Percentiles rank a stretch among this genome's conserved stretches.
phyloP scores from a whole-genome alignment of 192 early-diverging fungal species.

The Coemansia sp. region DNA sequence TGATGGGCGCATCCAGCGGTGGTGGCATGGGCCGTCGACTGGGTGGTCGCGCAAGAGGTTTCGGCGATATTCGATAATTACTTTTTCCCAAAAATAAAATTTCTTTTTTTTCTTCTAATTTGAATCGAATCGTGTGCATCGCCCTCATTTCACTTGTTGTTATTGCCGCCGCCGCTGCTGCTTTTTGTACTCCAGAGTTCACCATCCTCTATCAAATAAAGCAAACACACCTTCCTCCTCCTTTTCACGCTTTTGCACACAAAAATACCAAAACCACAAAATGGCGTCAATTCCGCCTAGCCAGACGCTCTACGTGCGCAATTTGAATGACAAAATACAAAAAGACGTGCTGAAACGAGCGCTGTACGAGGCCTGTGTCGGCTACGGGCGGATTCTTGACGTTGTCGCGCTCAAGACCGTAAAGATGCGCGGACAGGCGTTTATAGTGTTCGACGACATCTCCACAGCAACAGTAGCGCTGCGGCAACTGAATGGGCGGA shows the following conservation, averaged over 20 bases:
- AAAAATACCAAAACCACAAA: background rate
- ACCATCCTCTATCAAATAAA: no score
- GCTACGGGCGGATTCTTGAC: slow-evolving; percentile 85
- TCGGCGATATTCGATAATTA: slow-evolving; percentile 29
- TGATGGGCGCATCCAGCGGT: slow-evolving; percentile 19
- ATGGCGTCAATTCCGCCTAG: slow-evolving; percentile 61
- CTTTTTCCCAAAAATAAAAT: background rate
- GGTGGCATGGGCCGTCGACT: slow-evolving; percentile 9
- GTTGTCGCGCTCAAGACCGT: slow-evolving; percentile 81
- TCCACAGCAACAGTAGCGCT: slow-evolving; percentile 82
- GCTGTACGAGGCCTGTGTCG: slow-evolving; percentile 87
- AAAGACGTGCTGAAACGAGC: slow-evolving; percentile 76
- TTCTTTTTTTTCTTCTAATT: background rate
- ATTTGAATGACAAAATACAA: slow-evolving; percentile 83
- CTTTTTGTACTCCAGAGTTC: background rate
- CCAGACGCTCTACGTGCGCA: slow-evolving; percentile 80
- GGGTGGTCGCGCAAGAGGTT: slow-evolving; percentile 25
- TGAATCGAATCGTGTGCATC: no score
- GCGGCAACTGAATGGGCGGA: slow-evolving; percentile 85
- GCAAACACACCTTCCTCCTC: no score
- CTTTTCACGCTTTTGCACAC: background rate
- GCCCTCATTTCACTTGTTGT: no score
- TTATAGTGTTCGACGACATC: slow-evolving; percentile 87
- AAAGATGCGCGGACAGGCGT: slow-evolving; percentile 93
- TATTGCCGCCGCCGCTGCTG: no score